Percentiles rank a stretch among this genome's conserved stretches.
Conservation (phyloP, 2,329 filamentous ascomycete species). For the Penicillium sp. region DNA sequence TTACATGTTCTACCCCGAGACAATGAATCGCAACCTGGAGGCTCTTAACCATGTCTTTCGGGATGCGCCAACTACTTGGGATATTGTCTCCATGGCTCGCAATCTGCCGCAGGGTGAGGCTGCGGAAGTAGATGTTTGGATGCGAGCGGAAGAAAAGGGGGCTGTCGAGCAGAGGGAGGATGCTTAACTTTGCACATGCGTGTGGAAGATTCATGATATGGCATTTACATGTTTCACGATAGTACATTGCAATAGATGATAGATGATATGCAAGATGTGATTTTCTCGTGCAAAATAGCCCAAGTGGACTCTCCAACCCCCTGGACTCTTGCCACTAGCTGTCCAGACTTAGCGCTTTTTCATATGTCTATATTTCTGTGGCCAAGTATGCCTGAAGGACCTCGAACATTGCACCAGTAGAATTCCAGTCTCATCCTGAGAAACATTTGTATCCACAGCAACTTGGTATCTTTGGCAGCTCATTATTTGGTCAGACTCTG, state of each 20-base stretch:
- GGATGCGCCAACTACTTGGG: constrained; percentile 22
- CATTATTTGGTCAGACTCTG: too few relatives aligned
- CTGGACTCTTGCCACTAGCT: too few relatives aligned
- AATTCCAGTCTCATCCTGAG: too few relatives aligned
- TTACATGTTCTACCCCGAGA: constrained; percentile 26
- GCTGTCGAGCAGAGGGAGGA: constrained; percentile 19
- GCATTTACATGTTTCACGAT: background rate
- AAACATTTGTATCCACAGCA: too few relatives aligned
- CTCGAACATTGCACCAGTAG: too few relatives aligned
- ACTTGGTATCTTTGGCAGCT: too few relatives aligned
- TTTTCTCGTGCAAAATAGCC: too few relatives aligned
- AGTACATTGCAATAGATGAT: background rate
- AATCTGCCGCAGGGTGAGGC: constrained; percentile 23
- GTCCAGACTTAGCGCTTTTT: too few relatives aligned
- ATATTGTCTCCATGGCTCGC: constrained; percentile 26
- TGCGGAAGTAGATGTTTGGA: constrained; percentile 21
- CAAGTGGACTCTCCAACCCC: too few relatives aligned
- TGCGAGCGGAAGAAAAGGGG: constrained; percentile 18
- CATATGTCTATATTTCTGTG: too few relatives aligned
- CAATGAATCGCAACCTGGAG: constrained; percentile 28
- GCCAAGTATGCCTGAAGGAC: too few relatives aligned
- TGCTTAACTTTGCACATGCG: constrained; percentile 3
- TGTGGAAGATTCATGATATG: background rate
- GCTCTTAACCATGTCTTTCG: constrained; percentile 24
- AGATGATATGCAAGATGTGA: background rate